Evolutionary conservation across 371 early-diverging fungal species (phyloP).

Genomic region (Mucor lusitanicus): DNA sequence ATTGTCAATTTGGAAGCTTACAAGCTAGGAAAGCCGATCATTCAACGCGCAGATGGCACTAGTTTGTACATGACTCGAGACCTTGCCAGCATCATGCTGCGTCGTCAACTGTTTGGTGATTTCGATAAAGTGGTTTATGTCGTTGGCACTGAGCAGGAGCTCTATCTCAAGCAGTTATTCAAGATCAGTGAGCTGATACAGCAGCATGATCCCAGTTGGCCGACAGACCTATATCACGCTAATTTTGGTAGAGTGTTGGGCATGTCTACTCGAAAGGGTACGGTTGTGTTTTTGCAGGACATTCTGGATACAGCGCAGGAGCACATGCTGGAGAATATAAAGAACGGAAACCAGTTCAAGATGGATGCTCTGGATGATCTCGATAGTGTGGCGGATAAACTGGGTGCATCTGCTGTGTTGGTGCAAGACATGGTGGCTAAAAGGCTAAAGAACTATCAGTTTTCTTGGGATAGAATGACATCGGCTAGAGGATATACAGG

Average conservation of each 20-base stretch:
- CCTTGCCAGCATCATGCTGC: slow-evolving; percentile 87
- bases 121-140: slow-evolving; percentile 93
- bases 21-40: slow-evolving; percentile 73
- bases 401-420: slow-evolving; percentile 87
- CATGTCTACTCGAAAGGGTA: slow-evolving; percentile 97
- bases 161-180: slow-evolving; percentile 94
- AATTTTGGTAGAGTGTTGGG: slow-evolving; percentile 94
- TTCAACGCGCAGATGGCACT: slow-evolving; percentile 91
- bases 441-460: slow-evolving; percentile 92
- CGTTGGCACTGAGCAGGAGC: slow-evolving; percentile 89
- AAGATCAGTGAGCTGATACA: slow-evolving; percentile 71
- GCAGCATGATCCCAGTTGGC: slow-evolving; percentile 13
- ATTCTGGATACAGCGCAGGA: slow-evolving; percentile 88
- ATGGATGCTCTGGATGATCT: neutral
- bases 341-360: slow-evolving; percentile 40
- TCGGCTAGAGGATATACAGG: slow-evolving; percentile 97
- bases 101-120: slow-evolving; percentile 68
- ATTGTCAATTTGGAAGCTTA: slow-evolving; percentile 70
- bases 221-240: slow-evolving; percentile 76
- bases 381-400: slow-evolving; percentile 67
- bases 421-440: slow-evolving; percentile 95
- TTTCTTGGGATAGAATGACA: slow-evolving; percentile 94
- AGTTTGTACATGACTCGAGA: slow-evolving; percentile 97
- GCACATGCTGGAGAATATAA: slow-evolving; percentile 75
- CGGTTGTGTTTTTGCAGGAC: slow-evolving; percentile 95